Conservation (phyloP, 371 early-diverging fungal genomes). For the Capniomyces stellatus region DNA sequence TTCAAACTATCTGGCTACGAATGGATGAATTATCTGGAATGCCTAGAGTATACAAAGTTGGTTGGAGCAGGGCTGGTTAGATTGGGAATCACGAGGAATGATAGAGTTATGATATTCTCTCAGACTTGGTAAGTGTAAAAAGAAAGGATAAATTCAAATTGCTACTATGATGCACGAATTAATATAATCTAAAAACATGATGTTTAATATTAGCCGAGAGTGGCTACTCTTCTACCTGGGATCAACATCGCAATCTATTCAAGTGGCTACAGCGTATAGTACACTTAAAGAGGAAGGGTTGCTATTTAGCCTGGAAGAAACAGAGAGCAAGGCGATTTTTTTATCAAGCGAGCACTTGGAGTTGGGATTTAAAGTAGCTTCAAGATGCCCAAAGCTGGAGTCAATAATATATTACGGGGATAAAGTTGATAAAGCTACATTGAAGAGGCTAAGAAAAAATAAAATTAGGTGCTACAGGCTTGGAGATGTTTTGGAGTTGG, state of each 20-base stretch:
- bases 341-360: constrained; percentile 57
- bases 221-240: constrained; percentile 28
- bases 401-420: constrained; percentile 57
- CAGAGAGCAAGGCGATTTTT: constrained; percentile 51
- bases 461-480: not conserved
- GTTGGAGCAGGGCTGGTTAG: constrained; percentile 29
- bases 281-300: constrained; percentile 69
- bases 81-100: constrained; percentile 29
- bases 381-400: constrained; percentile 34
- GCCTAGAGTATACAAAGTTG: constrained; percentile 6
- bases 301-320: constrained; percentile 44
- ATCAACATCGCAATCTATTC: constrained; percentile 41
- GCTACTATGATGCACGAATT: too few species aligned
- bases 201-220: too few species aligned
- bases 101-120: constrained; percentile 39
- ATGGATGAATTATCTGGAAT: constrained; percentile 35
- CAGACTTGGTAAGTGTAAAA: too few species aligned
- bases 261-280: constrained; percentile 71
- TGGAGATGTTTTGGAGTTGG: constrained; percentile 13
- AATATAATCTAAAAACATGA: too few species aligned
- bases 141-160: too few species aligned
- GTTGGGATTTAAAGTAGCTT: constrained; percentile 34
- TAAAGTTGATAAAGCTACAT: constrained; percentile 33
- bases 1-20: constrained; percentile 26
- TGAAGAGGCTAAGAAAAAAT: not conserved